Base-by-base conservation (phyloP, 2,329 filamentous ascomycete genomes). In the Penicillium brevicompactum region DNA sequence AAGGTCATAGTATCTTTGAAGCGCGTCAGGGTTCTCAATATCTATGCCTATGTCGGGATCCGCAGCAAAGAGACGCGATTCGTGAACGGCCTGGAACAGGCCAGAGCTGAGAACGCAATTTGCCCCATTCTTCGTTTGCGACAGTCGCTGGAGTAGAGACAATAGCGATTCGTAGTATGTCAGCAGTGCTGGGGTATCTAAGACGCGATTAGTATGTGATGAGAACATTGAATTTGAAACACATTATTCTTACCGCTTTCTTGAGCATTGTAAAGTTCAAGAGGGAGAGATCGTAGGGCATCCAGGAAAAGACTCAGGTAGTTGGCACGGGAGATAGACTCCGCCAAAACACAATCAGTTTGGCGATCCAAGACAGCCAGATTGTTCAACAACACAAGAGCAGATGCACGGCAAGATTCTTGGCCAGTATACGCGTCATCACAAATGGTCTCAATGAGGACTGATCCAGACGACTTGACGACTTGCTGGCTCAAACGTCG, bases 11-110 rank as follows among this genome's bases (percentile, higher is more conserved):
- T 95, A 95, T 67, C 87, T 88, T 60, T 87, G 84, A 18, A 96
- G 81, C 3, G 91, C 88, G 55, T 83, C 80, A 3, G 84, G 79
- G 64, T 91, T 87, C 51, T 87, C 82, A 52, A 87, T 83, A 63
- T 90, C 85, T 55, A 92, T 86, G 57, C 95, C 92, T 51, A 99
- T 86, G 72, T 99, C 94, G 0, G 94, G 94, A 71, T 99, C 94
- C 11, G 90, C 89, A 8, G 87, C 81, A 72, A 97, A 99, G 21
- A 97, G 82, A n/a, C 87, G 85, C 1, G 92, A 96, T 53, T 88
- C 84, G 59, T 89, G 88, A 27, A 97, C 79, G 0, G 90, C 84
- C 43, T 87, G 84, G 78, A 99, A 93, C 5, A 99, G 82, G 58
- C 93, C 93, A 8, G 91, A 90, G 67, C 95, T 92, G 41, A 97